Evolutionary conservation across 306 rosid species (phyloP).

Genomic region (Vicia faba): DNA sequence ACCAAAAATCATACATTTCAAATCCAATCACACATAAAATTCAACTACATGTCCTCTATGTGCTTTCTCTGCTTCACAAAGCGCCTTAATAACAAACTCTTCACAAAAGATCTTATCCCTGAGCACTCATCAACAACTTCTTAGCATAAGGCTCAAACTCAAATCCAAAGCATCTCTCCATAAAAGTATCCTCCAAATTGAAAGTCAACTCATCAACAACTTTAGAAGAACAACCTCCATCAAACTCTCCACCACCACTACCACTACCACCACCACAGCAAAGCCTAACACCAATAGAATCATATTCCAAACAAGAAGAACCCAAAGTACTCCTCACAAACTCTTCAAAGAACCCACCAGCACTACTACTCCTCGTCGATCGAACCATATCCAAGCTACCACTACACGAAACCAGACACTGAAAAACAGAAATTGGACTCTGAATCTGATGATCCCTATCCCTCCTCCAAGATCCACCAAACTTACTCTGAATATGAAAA

Average conservation of each 20-base stretch:
- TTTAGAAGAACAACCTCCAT: constrained; percentile 41
- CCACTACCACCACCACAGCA: constrained; percentile 44
- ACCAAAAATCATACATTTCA: no score
- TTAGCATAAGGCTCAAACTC: constrained; percentile 74
- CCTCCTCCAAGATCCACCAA: constrained; percentile 60
- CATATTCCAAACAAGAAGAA: constrained; percentile 70
- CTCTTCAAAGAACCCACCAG: constrained; percentile 66
- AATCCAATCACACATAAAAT: no score
- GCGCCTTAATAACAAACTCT: constrained; percentile 84
- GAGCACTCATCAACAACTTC: constrained; percentile 81
- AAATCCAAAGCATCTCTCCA: constrained; percentile 47
- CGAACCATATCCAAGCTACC: constrained; percentile 31
- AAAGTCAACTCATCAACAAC: constrained; percentile 80
- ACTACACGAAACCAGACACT: constrained; percentile 79
- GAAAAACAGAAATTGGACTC: constrained; percentile 91
- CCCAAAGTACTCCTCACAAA: constrained; percentile 85
- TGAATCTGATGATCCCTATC: constrained; percentile 45
- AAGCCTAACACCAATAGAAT: constrained; percentile 48
- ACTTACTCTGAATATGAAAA: constrained; percentile 68
- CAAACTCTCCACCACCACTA: constrained; percentile 39
- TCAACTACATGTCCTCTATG: constrained; percentile 88
- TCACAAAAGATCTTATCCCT: constrained; percentile 77
- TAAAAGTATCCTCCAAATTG: constrained; percentile 66
- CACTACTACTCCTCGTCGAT: neutral
- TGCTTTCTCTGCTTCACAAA: constrained; percentile 90